phyloP scores from a whole-genome alignment of 2,329 filamentous ascomycete genomes.

The Aureobasidium uvarum region DNA sequence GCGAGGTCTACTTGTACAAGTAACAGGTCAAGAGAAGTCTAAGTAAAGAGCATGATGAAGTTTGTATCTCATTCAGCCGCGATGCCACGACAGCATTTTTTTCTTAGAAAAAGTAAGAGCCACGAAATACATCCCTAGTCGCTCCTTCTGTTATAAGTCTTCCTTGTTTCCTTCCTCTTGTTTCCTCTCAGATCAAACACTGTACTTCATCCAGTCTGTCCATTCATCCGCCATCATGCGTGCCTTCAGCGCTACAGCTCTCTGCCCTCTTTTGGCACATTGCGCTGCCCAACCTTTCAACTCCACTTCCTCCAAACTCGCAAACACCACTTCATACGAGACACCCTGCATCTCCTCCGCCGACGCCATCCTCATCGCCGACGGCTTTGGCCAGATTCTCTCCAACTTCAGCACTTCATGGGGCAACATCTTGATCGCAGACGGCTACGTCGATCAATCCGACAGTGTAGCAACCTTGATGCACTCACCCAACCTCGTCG shows the following conservation, averaged over 20 bases:
- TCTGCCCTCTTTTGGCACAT: neutral
- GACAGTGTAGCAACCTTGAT: conserved; percentile 39
- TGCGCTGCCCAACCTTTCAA: neutral
- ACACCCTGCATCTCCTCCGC: conserved; percentile 7
- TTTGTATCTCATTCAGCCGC: neutral
- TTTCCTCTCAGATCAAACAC: neutral
- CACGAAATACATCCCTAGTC: neutral
- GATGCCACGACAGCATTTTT: neutral
- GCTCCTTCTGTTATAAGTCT: neutral
- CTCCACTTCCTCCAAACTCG: neutral
- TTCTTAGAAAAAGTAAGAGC: neutral
- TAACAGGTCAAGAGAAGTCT: neutral
- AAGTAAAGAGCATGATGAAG: neutral
- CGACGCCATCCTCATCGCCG: conserved; percentile 34
- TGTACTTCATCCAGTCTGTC: too few relatives aligned
- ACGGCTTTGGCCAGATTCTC: conserved; percentile 35
- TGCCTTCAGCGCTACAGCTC: neutral
- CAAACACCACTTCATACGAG: neutral
- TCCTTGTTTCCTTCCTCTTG: neutral
- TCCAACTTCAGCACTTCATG: conserved; percentile 32
- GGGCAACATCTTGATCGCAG: conserved; percentile 32
- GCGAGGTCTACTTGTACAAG: neutral
- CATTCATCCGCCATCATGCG: too few relatives aligned
- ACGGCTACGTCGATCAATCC: conserved; percentile 37
- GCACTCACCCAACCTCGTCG: neutral